Base-by-base conservation (phyloP, 768 basidiomycete genomes). In the Pleurotus pulmonarius region DNA sequence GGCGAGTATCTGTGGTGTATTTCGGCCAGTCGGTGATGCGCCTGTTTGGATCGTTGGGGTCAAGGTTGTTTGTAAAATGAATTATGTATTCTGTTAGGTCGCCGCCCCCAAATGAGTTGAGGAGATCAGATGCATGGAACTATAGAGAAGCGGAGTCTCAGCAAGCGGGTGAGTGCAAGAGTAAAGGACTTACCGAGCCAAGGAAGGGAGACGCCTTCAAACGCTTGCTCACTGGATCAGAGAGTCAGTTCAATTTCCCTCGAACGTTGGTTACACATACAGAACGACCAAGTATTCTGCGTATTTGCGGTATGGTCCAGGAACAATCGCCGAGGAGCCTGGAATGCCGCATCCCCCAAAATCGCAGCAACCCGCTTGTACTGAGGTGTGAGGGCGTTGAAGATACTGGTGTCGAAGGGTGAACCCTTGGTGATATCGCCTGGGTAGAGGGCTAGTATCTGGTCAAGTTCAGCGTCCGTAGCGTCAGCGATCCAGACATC, bases 321-420 rank as follows among this genome's bases (percentile, higher is more conserved):
- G 60, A 85, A 77, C 61, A 77, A 75, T 13, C 79, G 69, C 18
- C 81, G 70, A 13, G 82, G 80, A 0, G 72, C 81, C 29, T 82
- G 78, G 65, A 83, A 83, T 1, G 75, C 69, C 6, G 63, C 65
- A 49, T 85, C 83, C 0, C 81, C 82, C 49, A 72, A 73, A 55
- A 83, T 68, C 0, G 82, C 72, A 1, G 82, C 76, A 5, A 82
- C 54, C 4, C 81, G 69, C 63, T 83, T 84, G 66, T 72, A 83
- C 56, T 84, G 74, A 0, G 78, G 73, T 1, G 75, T 73, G 3
- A 77, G 60, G 0, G 70, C 70, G 46, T 82, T 76, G 16, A 69
- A 47, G 22, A 63, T 49, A 0, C 75, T 73, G 0, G 81, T 83
- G 51, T 70, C 70, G 57, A 74, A 84, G 0, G 83, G 83, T 5